Base-by-base conservation (phyloP, 352 stramenopile genomes). In the Phytopythium chamaehyphon region DNA sequence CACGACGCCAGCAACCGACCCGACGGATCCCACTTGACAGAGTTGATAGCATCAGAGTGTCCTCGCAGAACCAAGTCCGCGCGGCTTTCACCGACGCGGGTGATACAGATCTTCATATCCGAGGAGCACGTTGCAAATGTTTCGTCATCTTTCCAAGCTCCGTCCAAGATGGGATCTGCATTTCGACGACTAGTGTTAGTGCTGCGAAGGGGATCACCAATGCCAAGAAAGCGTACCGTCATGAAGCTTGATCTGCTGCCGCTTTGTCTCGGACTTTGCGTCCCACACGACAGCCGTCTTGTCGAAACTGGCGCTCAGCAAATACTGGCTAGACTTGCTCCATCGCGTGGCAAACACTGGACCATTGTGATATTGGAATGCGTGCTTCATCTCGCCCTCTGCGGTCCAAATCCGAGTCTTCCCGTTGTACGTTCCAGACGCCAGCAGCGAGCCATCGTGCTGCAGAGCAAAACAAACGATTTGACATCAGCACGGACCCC, bases 31-130 rank as follows among this genome's bases (percentile, higher is more conserved):
- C 96, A 99, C 59, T 98, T 97, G 42, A 99, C 96, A 31, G 95
- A 96, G 70, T 99, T 99, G 42, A 99, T 97, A 64, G 98, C 96
- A 40, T 99, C 95, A 15, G 76, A 91, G 76, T 99, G 97, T 19
- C 96, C 96, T 38, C 74, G 78, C 48, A 97, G 83, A 18, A 91
- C 84, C 40, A 92, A 65, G n/a, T 96, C 77, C 21, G 65, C 84
- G 60, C 76, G 71, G 22, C 59, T 51, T 45, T 86, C 68, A 35
- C 89, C 93, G 1, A 98, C 88, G 35, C 80, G 77, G 57, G 88
- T 90, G 62, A 98, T 84, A 50, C 90, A 95, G 51, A 95, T 92
- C 51, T 73, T 88, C 66, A 83, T 94, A 59, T 98, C 95, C 0
- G 95, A 97, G 6, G 92, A 98, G 59, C 93, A 98, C 11, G 89